These are phyloP conservation scores for Malus hybrid DNA, from an alignment of 331 rosid species.

Conservation along the genomic window DNA sequence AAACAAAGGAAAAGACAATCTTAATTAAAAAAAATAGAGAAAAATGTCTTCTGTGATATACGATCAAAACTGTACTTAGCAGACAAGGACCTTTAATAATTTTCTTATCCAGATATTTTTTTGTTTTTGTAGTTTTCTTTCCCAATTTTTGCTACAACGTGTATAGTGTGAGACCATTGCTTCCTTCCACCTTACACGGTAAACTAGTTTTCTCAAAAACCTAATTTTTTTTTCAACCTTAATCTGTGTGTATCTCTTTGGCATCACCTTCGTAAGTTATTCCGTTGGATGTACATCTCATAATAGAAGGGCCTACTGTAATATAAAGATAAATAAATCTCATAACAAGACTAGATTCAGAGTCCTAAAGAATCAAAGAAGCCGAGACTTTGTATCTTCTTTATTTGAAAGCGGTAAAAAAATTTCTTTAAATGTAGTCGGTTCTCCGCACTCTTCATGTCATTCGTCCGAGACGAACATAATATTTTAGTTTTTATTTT, in stretches of 20 bases:
- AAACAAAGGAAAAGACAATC: conserved; percentile 18
- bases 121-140: not conserved
- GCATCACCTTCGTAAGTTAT: not conserved
- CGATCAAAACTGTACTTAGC: not conserved
- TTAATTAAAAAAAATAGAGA: not conserved
- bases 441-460: too few relatives aligned
- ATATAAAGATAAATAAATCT: too few relatives aligned
- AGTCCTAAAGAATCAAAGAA: too few relatives aligned
- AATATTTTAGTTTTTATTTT: too few relatives aligned
- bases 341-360: too few relatives aligned
- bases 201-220: not conserved
- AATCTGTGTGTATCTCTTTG: conserved; percentile 1
- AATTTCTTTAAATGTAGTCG: too few relatives aligned
- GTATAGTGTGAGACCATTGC: not conserved
- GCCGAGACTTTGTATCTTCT: too few relatives aligned
- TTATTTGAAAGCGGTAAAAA: too few relatives aligned
- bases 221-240: not conserved
- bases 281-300: not conserved
- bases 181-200: not conserved
- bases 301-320: too few relatives aligned
- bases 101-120: not conserved
- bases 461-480: too few relatives aligned
- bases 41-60: not conserved
- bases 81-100: not conserved
- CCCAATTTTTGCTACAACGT: not conserved